Evolutionary conservation across 2,329 filamentous ascomycete genomes (phyloP), one percentile per base, ranked within the genome.

Genomic region (Nectriaceae sp.): DNA sequence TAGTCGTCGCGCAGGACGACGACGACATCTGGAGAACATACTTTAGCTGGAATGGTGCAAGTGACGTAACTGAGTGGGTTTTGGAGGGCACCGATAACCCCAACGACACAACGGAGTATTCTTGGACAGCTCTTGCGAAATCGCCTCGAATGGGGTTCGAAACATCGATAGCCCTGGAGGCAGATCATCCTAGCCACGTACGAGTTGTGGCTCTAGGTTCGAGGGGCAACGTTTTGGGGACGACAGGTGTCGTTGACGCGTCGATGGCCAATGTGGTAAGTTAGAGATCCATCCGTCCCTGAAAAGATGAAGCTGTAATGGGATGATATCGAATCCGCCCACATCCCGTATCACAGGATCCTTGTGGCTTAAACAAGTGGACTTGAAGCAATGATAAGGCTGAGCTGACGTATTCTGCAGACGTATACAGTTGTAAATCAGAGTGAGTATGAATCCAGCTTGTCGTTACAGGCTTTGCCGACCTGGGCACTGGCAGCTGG

Each of bases 31-130:
- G 42, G 42, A 45, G 42, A 21, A 42, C 71, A 31, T 76, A 69
- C 54, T 70, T 72, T 11, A 74, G 69, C 29, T 69, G 66, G 66
- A 68, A 69, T 43, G 66, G 66, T 4, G 65, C 63, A 26, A 69
- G 66, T 15, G 65, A 67, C 45, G 56, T 66, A 11, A 48, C 50
- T 15, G 42, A 35, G 16, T 69, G 75, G 75, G 66, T 66, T 26
- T 70, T 76, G 31, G 71, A 71, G 53, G 70, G 66, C 15, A 56
- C 65, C 3, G 13, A 49, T 26, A 19, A 46, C 35, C 13, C 31
- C 4, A 16, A 18, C n/a, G 21, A 19, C 13, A 19, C 24, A 2
- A 21, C 36, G 21, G 40, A 49, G 21, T 49, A 46, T 44, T 18
- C 33, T 18, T 37, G 33, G 33, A 37, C 6, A 16, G 11, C 16